Percentiles rank a stretch among this genome's conserved stretches.
These are phyloP conservation scores for Auxenochlorella protothecoides DNA, from an alignment of 139 green algal genomes.

Conservation along the genomic window DNA sequence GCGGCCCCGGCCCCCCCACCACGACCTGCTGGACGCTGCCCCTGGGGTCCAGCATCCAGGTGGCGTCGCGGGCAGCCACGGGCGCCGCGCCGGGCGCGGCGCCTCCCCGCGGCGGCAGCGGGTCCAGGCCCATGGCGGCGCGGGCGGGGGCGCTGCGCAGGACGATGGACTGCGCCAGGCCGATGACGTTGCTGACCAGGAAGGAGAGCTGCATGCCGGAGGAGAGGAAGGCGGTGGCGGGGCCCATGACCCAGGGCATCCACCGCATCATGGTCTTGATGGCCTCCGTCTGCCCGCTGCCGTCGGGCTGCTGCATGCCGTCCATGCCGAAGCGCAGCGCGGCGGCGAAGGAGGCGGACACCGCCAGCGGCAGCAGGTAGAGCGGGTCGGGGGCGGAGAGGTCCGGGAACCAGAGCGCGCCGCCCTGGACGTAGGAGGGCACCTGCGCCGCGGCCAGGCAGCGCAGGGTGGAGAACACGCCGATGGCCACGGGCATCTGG, in stretches of 20 bases:
- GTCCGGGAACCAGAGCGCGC: constrained; percentile 73
- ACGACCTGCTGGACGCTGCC: no score
- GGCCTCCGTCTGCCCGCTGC: constrained; percentile 2
- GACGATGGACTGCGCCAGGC: constrained; percentile 18
- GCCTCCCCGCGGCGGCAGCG: no score
- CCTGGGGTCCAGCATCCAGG: no score
- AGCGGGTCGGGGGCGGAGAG: constrained; percentile 67
- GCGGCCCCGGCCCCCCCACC: no score
- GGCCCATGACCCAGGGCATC: constrained; percentile 53
- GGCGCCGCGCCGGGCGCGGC: no score
- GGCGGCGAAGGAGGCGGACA: constrained; percentile 49
- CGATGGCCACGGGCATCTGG: constrained; percentile 57
- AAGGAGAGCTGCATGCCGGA: constrained; percentile 54
- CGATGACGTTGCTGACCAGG: constrained; percentile 39
- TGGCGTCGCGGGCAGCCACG: no score
- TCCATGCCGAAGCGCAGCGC: constrained; percentile 63
- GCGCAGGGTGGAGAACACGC: constrained; percentile 54
- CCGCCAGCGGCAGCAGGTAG: constrained; percentile 64
- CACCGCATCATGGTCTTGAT: constrained; percentile 62
- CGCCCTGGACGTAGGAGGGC: constrained; percentile 54
- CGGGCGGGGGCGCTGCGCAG: not conserved
- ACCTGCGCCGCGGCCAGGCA: constrained; percentile 44
- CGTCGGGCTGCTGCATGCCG: constrained; percentile 38
- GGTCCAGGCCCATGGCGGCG: not conserved
- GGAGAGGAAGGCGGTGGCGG: constrained; percentile 44